Base-by-base conservation (phyloP, 768 basidiomycete genomes). In the Boletus eberwhitei region DNA sequence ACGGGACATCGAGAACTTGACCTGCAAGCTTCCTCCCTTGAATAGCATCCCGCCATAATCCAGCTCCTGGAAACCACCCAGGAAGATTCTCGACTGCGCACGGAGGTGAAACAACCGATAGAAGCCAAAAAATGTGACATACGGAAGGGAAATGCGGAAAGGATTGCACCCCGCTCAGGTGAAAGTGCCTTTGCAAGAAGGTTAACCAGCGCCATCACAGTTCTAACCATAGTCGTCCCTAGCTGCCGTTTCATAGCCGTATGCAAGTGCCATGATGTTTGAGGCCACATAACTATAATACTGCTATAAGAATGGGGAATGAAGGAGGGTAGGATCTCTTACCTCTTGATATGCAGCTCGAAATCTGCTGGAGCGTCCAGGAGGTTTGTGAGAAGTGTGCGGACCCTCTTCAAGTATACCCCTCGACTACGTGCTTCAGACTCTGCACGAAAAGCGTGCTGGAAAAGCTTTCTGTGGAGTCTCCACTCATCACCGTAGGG, bases 401-500 rank as follows among this genome's bases (percentile, higher is more conserved):
- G 59, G 3, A 49, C 59, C 41, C 62, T 61, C 41, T 16, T 59
- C 45, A 58, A n/a, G 45, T 70, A 66, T 13, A 61, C 58, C 26
- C 60, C 55, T n/a, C 64, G 54, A 41, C 49, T 53, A 31, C 53
- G 59, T 11, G 44, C 32, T 48, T 59, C 63, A 17, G 61, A 57
- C 19, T 70, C 68, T 4, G 45, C 38, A 12, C 60, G 63, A 31
- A 73, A 56, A 24, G 64, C 62, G 8, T 69, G 64, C 19, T 67
- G 69, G 32, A 70, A 63, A 19, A 69, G 50, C 44, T 63, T 66
- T 41, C 71, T 65, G 44, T 72, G 72, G 8, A 64, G 59, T 26
- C 52, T 65, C 72, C 70, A 72, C 31, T 61, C 56, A 22, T 65
- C 60, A 31, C 67, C 63, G 31, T 71, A 73, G 16, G 68, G 63